Conservation (phyloP, 768 basidiomycete species). For the Russula vinacea region DNA sequence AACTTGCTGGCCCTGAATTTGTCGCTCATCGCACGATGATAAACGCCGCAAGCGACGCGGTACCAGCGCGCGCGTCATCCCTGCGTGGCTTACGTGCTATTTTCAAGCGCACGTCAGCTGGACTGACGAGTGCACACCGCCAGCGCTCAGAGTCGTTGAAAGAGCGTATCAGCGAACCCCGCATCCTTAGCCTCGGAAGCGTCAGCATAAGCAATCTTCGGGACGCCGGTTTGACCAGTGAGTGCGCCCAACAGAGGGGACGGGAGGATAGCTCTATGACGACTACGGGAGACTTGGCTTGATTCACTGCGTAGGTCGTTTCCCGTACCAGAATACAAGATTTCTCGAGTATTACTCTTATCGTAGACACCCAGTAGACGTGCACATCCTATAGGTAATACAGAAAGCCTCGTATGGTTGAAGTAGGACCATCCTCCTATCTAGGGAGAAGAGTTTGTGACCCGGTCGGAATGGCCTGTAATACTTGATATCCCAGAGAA, state of each 20-base stretch:
- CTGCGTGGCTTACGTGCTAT: slow-evolving; percentile 19
- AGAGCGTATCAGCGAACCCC: slow-evolving; percentile 19
- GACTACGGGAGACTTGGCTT: not conserved
- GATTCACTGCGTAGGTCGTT: not conserved
- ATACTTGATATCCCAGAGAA: too few species aligned
- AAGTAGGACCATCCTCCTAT: not conserved
- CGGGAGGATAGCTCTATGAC: not conserved
- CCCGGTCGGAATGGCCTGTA: too few species aligned
- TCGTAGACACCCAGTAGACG: slow-evolving; percentile 6
- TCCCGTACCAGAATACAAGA: slow-evolving; percentile 3
- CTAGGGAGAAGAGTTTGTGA: too few species aligned
- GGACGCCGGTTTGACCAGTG: slow-evolving; percentile 5
- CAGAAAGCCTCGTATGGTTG: not conserved
- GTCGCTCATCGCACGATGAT: not conserved
- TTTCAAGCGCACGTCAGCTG: slow-evolving; percentile 24
- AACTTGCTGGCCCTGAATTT: not conserved
- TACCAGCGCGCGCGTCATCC: slow-evolving; percentile 14
- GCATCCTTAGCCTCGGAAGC: slow-evolving; percentile 20
- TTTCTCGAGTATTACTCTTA: not conserved
- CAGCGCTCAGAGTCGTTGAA: slow-evolving; percentile 24
- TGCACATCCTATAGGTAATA: not conserved
- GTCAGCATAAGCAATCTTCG: slow-evolving; percentile 17
- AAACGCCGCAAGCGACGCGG: not conserved
- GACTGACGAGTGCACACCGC: slow-evolving; percentile 5
- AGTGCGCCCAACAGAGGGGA: not conserved